Percentiles rank a stretch among this genome's conserved stretches.
phyloP scores from a whole-genome alignment of 345 rosid genomes.

The Turnera subulata region DNA sequence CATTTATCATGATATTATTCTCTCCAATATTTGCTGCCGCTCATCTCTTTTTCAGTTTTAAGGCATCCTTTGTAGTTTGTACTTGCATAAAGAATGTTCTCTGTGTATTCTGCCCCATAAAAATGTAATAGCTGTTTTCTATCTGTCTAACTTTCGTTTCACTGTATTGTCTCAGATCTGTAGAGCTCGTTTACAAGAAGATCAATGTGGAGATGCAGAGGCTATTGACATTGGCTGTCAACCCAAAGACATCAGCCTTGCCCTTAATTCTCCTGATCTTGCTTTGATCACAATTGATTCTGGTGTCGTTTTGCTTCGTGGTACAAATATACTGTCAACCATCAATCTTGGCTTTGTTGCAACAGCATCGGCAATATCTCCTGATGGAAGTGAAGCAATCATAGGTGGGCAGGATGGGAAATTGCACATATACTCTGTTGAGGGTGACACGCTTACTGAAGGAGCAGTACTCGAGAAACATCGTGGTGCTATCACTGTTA shows the following conservation, averaged over 20 bases:
- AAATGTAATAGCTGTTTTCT: too few species aligned
- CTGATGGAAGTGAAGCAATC: constrained; percentile 89
- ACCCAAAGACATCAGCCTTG: constrained; percentile 85
- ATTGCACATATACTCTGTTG: constrained; percentile 60
- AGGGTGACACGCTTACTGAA: constrained; percentile 67
- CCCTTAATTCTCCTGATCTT: constrained; percentile 60
- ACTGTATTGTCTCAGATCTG: constrained; percentile 44
- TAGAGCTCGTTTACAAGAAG: constrained; percentile 66
- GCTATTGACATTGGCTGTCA: constrained; percentile 71
- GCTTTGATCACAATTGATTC: constrained; percentile 67
- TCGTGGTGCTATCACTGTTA: constrained; percentile 80
- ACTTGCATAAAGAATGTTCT: too few species aligned
- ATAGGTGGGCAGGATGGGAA: constrained; percentile 84
- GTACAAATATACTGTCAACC: constrained; percentile 63
- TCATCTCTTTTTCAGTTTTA: too few species aligned
- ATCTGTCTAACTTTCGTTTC: constrained; percentile 1
- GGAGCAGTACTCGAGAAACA: constrained; percentile 83
- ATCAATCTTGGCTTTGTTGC: constrained; percentile 69
- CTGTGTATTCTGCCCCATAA: too few species aligned
- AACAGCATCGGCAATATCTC: constrained; percentile 76
- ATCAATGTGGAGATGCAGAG: constrained; percentile 63
- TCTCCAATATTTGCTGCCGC: too few species aligned
- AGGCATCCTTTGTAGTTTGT: too few species aligned
- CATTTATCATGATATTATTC: too few species aligned
- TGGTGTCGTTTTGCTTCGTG: constrained; percentile 73